Base-by-base conservation (phyloP, 306 rosid species). In the Vicia sativa region DNA sequence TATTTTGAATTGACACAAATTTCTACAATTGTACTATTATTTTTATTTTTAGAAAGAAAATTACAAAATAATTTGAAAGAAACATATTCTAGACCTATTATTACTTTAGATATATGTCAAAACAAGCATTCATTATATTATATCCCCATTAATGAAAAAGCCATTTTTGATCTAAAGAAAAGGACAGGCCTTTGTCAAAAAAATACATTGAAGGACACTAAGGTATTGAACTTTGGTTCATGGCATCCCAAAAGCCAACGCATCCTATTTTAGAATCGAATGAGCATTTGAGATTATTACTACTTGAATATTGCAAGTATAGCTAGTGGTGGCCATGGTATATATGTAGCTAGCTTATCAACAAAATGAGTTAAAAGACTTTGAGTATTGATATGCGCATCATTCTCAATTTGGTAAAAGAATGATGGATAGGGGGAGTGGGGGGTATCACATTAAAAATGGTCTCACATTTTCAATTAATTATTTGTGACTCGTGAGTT, bases 401-500 rank as follows among this genome's bases (percentile, higher is more conserved):
- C 44, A 31, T 58, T 9, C 67, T 61, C 11, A 61, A 61, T 38
- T 61, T 38, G 67, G 67, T 61, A 61, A 61, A 15, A 38, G 34
- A 39, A 38, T 21, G 67, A 61, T 12, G 67, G 49, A 38, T 38
- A 61, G 29, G 53, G 53, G 21, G 53, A 63, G 65, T 59, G 65
- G 42, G 49, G 49, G 62, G 65, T 54, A 76, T 61, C 75, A 52
- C 19, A 69, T 52, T 43, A 55, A 70, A 61, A 55, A 77, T 55
- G 71, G 64, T 77, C 70, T 29, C 50, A 70, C 29, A n/a, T 62
- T 62, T 74, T 52, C 14, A n/a, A n/a, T n/a, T n/a, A n/a, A n/a
- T n/a, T n/a, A 12, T 7, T 54, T 54, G 37, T 5, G 73, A 56
- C 39, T 28, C 53, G 58, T 64, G 77, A 57, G 58, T 71, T 64